Evolutionary conservation across 768 basidiomycete species (phyloP), one percentile per base, ranked within the genome.

Genomic region (Gelatoporia subvermispora): DNA sequence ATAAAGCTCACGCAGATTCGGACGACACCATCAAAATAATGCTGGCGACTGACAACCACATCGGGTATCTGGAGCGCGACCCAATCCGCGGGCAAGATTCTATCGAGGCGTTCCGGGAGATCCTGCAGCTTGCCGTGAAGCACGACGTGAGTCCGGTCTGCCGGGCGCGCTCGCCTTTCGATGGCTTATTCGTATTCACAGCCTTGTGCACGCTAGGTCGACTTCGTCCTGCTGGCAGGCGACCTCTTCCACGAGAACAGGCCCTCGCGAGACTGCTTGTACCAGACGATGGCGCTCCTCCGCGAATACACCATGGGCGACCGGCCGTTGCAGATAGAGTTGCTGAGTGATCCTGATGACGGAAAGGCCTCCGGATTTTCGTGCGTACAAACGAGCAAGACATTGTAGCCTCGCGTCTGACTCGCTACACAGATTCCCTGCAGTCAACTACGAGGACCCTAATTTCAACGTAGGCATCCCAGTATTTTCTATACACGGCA

Each of bases 171-270:
- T 47, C 35, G 10, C n/a, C 38, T 39, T 7, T 39, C n/a, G 16
- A 39, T 39, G 22, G 28, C 28, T 31, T 13, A 31, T 34, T 25
- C 38, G 13, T 18, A 40, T 34, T 18, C 20, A 35, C 23, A 31
- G 13, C 21, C 35, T 34, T n/a, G 23, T 16, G 20, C 22, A 1
- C 17, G 10, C 11, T 51, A 95, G 92, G 95, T 97, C 47, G 96
- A 99, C 69, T 91, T 98, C 63, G 77, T 99, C 38, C 79, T 99
- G 8, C 81, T 98, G 7, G 95, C 87, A 13, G 96, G 96, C 8
- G 96, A 99, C 64, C 72, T 99, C 3, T 99, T 99, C 62, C 96
- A 99, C 65, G 96, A 99, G 61, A 99, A 98, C 66, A 82, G 93
- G 52, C 96, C 96, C 0, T 90, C 90, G 23, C 72, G 95, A 54